phyloP scores from a whole-genome alignment of 371 early-diverging fungal species.

The Apophysomyces variabilis region DNA sequence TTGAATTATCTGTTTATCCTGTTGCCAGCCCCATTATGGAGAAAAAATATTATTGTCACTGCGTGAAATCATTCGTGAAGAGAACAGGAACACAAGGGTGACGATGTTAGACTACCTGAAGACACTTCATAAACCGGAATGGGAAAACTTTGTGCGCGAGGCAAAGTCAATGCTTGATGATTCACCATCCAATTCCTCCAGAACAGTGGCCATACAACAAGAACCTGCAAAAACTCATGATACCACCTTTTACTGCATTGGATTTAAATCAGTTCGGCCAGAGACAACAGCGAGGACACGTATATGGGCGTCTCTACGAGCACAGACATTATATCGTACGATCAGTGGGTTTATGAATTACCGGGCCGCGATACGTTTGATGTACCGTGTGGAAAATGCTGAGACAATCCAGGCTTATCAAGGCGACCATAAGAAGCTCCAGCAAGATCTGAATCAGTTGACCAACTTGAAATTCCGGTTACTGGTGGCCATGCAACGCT shows the following conservation, averaged over 20 bases:
- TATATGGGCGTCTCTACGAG: constrained; percentile 88
- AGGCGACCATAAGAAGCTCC: constrained; percentile 62
- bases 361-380: constrained; percentile 77
- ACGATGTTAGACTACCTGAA: constrained; percentile 87
- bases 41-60: constrained; percentile 87
- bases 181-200: neutral
- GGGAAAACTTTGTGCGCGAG: constrained; percentile 82
- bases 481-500: constrained; percentile 89
- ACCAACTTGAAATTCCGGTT: constrained; percentile 82
- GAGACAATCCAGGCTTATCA: constrained; percentile 63
- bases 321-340: constrained; percentile 89
- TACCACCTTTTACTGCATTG: constrained; percentile 80
- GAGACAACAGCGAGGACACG: constrained; percentile 86
- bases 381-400: constrained; percentile 83
- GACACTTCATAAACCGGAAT: constrained; percentile 81
- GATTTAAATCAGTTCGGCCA: constrained; percentile 82
- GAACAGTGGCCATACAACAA: constrained; percentile 49
- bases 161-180: constrained; percentile 57
- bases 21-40: constrained; percentile 72
- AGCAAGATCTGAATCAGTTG: constrained; percentile 69
- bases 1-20: no score
- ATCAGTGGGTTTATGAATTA: constrained; percentile 92
- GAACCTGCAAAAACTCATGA: constrained; percentile 66
- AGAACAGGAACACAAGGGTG: constrained; percentile 79
- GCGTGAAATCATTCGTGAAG: constrained; percentile 83